These are phyloP conservation scores for Phlebiopsis flavidoalba DNA, from an alignment of 768 basidiomycete genomes.

Conservation along the genomic window DNA sequence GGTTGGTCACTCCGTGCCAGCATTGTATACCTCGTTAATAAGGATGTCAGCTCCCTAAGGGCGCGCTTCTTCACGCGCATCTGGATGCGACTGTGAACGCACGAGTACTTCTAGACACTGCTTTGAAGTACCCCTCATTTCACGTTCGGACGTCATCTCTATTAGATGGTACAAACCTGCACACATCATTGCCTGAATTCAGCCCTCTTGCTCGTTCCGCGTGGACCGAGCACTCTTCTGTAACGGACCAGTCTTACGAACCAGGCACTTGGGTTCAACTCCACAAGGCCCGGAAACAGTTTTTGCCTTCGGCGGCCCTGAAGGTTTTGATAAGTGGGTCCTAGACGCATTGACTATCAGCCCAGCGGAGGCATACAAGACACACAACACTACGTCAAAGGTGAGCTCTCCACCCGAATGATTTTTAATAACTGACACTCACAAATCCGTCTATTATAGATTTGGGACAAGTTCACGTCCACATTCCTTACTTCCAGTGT, in stretches of 20 bases:
- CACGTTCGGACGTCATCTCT: constrained; percentile 46
- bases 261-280: constrained; percentile 52
- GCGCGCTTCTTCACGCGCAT: constrained; percentile 68
- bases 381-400: constrained; percentile 66
- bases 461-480: constrained; percentile 68
- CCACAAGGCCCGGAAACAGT: constrained; percentile 41
- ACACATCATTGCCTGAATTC: constrained; percentile 47
- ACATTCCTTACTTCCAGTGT: constrained; percentile 48
- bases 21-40: not conserved
- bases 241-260: constrained; percentile 41
- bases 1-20: constrained; percentile 26
- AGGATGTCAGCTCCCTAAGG: constrained; percentile 67
- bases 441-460: constrained; percentile 35
- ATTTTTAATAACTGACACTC: not conserved
- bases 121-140: constrained; percentile 51
- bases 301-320: constrained; percentile 58
- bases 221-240: constrained; percentile 18
- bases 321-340: constrained; percentile 68
- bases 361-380: constrained; percentile 66
- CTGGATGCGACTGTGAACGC: constrained; percentile 69
- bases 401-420: constrained; percentile 25
- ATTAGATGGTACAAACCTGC: constrained; percentile 38
- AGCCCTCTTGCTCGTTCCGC: constrained; percentile 35
- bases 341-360: constrained; percentile 57
- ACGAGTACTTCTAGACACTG: constrained; percentile 44